phyloP scores from a whole-genome alignment of 805 yeast species.

The Teunomyces tritomae region DNA sequence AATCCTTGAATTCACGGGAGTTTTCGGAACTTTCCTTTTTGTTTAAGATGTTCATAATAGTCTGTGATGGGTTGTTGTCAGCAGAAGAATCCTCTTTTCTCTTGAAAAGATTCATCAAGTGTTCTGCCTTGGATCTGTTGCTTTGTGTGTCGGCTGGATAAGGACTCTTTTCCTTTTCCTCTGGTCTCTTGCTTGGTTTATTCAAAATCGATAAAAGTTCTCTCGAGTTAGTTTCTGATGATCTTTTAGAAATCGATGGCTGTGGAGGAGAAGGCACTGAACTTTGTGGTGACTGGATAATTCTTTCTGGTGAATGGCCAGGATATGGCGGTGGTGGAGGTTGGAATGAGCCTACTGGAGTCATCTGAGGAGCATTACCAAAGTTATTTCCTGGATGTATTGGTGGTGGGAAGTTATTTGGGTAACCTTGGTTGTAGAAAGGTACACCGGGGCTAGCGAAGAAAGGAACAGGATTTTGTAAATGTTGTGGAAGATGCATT shows the following conservation, averaged over 20 bases:
- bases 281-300: neutral
- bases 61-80: constrained; percentile 5
- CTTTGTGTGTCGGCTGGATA: constrained; percentile 15
- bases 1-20: constrained; percentile 44
- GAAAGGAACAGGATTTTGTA: constrained; percentile 24
- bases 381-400: constrained; percentile 6
- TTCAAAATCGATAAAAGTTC: constrained; percentile 45
- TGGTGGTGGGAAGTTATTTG: constrained; percentile 7
- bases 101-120: constrained; percentile 28
- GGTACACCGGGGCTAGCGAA: constrained; percentile 11
- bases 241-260: constrained; percentile 34
- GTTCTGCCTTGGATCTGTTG: constrained; percentile 31
- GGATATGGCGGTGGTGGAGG: constrained; percentile 1
- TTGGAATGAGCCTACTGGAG: constrained; percentile 2
- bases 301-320: neutral
- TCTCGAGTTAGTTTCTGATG: constrained; percentile 33
- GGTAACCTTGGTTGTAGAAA: constrained; percentile 4
- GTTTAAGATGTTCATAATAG: constrained; percentile 7
- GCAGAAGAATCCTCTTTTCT: constrained; percentile 8
- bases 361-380: constrained; percentile 2
- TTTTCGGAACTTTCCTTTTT: constrained; percentile 6
- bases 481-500: constrained; percentile 32
- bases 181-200: constrained; percentile 14
- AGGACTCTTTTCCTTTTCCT: constrained; percentile 5
- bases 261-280: constrained; percentile 24